Evolutionary conservation across 441 rosid genomes (phyloP), one percentile per base, ranked within the genome.

Genomic region (Adansonia gregorii): DNA sequence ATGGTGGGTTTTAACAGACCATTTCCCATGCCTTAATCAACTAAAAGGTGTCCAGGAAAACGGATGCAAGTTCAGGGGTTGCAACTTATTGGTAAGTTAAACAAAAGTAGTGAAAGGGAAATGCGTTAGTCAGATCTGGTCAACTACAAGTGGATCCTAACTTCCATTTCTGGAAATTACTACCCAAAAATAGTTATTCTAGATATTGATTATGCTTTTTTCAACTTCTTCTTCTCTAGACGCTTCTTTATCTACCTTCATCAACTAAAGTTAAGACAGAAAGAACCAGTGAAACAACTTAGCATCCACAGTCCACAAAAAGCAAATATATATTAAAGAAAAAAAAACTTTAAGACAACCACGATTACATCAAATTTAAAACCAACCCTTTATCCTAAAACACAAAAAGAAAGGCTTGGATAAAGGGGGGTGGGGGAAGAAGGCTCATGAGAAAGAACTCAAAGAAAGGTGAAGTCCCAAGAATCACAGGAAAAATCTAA

Each of bases 401-500:
- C 84, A 78, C 80, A 83, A 79, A 84, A 85, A 72, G 76, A 79
- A 78, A 67, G 24, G 17, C 46, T 71, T n/a, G 27, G 60, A 22
- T 12, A 61, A 45, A 41, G 67, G 9, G 51, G 9, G n/a, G 17
- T 9, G 56, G 14, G 55, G 35, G 0, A n/a, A 35, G 6, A 76
- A 39, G 78, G 80, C 83, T 86, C 90, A 87, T 86, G 89, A 84
- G 76, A 89, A 87, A 86, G 83, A 81, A 78, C 79, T 67, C 80
- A 78, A 58, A 70, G 76, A 86, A 83, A 83, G 82, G 73, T 75
- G 73, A 81, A 79, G 85, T 73, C 82, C 79, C 85, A 79, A 80
- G 82, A 85, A 79, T 88, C 93, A 87, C 89, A 87, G 79, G 90
- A 85, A 84, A 85, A 78, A 78, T 86, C 83, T 77, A 76, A 69